A percentile compares a stretch with the other conserved stretches of the same genome.
Conservation (phyloP, 129 eudicot genomes). For the Scalesia atractyloides region DNA sequence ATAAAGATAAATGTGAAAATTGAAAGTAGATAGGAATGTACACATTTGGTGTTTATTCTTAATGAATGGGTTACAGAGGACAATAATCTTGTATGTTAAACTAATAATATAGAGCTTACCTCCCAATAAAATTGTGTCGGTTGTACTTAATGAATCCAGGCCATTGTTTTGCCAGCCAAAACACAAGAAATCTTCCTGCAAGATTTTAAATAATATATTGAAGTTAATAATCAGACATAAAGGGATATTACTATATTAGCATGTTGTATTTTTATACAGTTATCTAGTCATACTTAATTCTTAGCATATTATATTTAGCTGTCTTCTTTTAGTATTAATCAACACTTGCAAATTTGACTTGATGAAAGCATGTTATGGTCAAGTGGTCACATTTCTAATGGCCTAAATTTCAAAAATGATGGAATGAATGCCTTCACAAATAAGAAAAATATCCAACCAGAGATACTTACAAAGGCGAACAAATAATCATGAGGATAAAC, state of each 20-base stretch:
- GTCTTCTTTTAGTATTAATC: background rate
- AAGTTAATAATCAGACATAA: background rate
- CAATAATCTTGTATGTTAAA: background rate
- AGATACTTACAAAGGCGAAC: conserved; percentile 75
- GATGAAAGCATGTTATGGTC: conserved; percentile 17
- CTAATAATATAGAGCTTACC: conserved; percentile 43
- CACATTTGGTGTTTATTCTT: background rate
- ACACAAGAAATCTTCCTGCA: conserved; percentile 83
- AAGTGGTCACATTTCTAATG: background rate
- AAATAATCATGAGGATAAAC: conserved; percentile 82
- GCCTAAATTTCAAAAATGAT: conserved; percentile 8
- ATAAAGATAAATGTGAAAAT: background rate
- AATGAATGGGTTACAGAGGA: background rate
- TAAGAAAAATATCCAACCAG: background rate
- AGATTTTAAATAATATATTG: background rate
- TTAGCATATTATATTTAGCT: background rate
- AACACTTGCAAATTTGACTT: background rate
- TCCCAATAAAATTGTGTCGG: conserved; percentile 74
- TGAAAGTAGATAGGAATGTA: background rate
- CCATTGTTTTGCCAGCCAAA: conserved; percentile 97
- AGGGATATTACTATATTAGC: conserved; percentile 5
- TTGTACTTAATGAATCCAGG: conserved; percentile 54
- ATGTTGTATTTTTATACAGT: conserved; percentile 6
- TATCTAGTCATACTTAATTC: background rate
- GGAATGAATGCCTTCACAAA: background rate